Evolutionary conservation across 345 rosid species (phyloP), one percentile per base, ranked within the genome.

Genomic region (Lepidium aucheri): DNA sequence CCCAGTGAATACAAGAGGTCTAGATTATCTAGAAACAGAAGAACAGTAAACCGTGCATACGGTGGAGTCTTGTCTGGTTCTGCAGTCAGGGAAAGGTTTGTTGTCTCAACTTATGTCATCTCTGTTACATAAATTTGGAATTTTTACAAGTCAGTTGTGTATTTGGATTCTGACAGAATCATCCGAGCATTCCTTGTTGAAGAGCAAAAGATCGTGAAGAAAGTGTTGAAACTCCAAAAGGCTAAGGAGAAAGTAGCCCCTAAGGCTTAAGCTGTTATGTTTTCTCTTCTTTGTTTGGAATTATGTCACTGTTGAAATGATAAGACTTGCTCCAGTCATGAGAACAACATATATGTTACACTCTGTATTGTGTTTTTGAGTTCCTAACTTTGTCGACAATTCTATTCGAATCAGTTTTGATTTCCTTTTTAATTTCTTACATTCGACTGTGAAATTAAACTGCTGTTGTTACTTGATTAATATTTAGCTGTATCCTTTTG

Each of bases 151-250:
- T 61, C 16, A 50, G 1, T 22, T 11, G 11, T 51, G 8, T 41
- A 28, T 43, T 59, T 69, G 60, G 42, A n/a, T 59, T 56, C 1
- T 28, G 56, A 35, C 66, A 85, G 91, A 81, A 85, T 85, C 44
- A 80, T 85, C 13, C 83, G 91, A 4, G 91, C 91, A 33, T 85
- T 83, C 70, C 77, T 85, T 78, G 91, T 85, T 9, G 91, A 86
- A 74, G 91, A 86, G 77, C 87, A 85, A 54, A 85, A 85, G 83
- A 85, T 85, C 35, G 90, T 85, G 75, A 85, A 85, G 70, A 83
- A 83, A 67, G 87, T 83, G 10, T 76, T 83, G 87, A 83, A 83
- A 72, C 80, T 83, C 53, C 87, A 84, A 69, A 84, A 82, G 77
- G 67, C 86, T 0, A 84, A 84, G 80, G 89, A 84, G 69, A 84